phyloP scores from a whole-genome alignment of 148 eudicot species.

The Hydrangea macrophylla region DNA sequence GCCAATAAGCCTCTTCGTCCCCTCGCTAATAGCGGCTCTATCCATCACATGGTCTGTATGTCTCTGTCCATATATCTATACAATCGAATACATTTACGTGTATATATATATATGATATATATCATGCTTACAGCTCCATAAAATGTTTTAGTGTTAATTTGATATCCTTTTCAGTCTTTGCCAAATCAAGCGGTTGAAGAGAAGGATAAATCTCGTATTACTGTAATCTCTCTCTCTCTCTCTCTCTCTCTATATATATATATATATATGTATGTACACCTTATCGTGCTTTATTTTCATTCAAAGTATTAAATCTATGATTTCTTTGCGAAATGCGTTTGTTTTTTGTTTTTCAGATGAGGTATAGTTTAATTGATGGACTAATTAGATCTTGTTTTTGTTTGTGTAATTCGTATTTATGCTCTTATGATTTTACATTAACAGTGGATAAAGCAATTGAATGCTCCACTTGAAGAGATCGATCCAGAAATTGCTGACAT shows the following conservation, averaged over 20 bases:
- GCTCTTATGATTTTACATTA: constrained; percentile 8
- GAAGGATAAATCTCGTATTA: constrained; percentile 48
- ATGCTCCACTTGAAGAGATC: constrained; percentile 71
- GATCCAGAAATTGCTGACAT: constrained; percentile 87
- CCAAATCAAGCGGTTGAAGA: constrained; percentile 47
- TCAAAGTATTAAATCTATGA: neutral
- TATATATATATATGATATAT: neutral
- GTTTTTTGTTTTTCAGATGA: neutral
- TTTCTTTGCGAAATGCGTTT: neutral
- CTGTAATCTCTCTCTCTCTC: constrained; percentile 37
- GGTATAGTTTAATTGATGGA: neutral
- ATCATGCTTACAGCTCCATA: neutral
- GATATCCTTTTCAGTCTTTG: constrained; percentile 37
- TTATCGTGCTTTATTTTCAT: neutral
- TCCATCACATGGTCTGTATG: constrained; percentile 39
- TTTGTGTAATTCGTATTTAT: neutral
- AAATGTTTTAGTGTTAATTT: constrained; percentile 10
- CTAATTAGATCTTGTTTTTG: constrained; percentile 6
- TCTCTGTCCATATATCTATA: too few relatives aligned
- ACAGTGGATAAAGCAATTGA: constrained; percentile 89
- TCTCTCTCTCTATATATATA: neutral
- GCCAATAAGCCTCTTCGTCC: constrained; percentile 36
- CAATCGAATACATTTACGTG: too few relatives aligned
- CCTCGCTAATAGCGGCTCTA: constrained; percentile 31
- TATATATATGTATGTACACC: too few relatives aligned